Evolutionary conservation across 306 rosid species (phyloP).

Genomic region (Medicago ruthenica): DNA sequence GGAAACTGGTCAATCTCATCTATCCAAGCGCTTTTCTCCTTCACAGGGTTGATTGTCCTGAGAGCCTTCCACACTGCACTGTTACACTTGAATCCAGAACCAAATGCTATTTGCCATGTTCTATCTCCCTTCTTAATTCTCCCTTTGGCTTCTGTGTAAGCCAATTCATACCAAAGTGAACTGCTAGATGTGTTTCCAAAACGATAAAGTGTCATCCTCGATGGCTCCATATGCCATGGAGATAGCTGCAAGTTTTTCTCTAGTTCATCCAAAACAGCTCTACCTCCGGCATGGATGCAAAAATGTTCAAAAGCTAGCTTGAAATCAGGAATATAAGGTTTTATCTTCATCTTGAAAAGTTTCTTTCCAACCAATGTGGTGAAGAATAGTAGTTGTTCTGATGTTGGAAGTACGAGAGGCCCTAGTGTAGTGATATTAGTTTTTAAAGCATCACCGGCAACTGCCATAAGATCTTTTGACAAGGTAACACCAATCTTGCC

Average conservation of each 20-base stretch:
- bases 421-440: conserved; percentile 89
- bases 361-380: conserved; percentile 74
- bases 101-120: conserved; percentile 94
- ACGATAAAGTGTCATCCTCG: conserved; percentile 90
- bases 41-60: conserved; percentile 65
- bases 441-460: conserved; percentile 89
- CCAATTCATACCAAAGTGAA: conserved; percentile 91
- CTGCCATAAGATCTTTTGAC: conserved; percentile 91
- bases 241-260: conserved; percentile 91
- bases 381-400: conserved; percentile 85
- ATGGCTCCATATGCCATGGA: conserved; percentile 96
- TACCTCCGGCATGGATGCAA: conserved; percentile 93
- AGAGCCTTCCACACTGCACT: conserved; percentile 97
- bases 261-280: conserved; percentile 89
- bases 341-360: conserved; percentile 81
- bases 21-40: conserved; percentile 85
- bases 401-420: conserved; percentile 89
- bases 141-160: conserved; percentile 88
- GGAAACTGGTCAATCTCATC: conserved; percentile 80
- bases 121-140: conserved; percentile 89
- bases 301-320: conserved; percentile 91
- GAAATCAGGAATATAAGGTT: conserved; percentile 92
- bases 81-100: conserved; percentile 92
- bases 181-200: conserved; percentile 95
- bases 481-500: conserved; percentile 88